phyloP scores from a whole-genome alignment of 164 flowering plant species.

The Vitis labrusca region DNA sequence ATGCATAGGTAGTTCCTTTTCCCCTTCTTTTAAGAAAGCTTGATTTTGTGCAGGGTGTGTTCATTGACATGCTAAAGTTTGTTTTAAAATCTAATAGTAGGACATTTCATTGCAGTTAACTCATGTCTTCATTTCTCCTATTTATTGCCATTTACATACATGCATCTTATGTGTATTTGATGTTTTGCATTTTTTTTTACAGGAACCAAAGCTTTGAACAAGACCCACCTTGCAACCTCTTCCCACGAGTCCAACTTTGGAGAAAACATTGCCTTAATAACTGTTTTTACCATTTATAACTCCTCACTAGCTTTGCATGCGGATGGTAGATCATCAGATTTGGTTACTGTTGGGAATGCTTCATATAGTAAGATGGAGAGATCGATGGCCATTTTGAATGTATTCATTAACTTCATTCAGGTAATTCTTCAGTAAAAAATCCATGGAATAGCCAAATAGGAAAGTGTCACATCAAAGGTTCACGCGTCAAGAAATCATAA shows the following conservation, averaged over 20 bases:
- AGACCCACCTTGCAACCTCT: conserved; percentile 39
- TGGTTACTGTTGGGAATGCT: conserved; percentile 65
- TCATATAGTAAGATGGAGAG: conserved; percentile 72
- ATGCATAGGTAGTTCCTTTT: neutral
- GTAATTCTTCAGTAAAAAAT: conserved; percentile 31
- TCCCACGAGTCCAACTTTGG: conserved; percentile 17
- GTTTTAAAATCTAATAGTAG: too few species aligned
- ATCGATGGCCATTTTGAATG: conserved; percentile 76
- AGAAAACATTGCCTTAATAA: conserved; percentile 55
- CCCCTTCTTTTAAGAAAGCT: neutral
- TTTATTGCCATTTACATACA: neutral
- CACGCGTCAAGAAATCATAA: neutral
- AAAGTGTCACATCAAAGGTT: neutral
- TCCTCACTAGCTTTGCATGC: conserved; percentile 21
- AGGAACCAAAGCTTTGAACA: conserved; percentile 79
- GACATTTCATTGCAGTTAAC: too few species aligned
- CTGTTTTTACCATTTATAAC: conserved; percentile 76
- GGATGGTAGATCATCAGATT: conserved; percentile 31
- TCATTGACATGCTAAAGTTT: too few species aligned
- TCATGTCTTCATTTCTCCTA: too few species aligned
- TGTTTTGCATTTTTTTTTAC: conserved; percentile 17
- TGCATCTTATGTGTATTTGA: neutral
- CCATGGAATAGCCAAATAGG: neutral
- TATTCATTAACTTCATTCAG: conserved; percentile 81
- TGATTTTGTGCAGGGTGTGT: too few species aligned